These are phyloP conservation scores for Tillandsia fasciculata DNA, from an alignment of 176 grass and related monocot species.

Conservation along the genomic window DNA sequence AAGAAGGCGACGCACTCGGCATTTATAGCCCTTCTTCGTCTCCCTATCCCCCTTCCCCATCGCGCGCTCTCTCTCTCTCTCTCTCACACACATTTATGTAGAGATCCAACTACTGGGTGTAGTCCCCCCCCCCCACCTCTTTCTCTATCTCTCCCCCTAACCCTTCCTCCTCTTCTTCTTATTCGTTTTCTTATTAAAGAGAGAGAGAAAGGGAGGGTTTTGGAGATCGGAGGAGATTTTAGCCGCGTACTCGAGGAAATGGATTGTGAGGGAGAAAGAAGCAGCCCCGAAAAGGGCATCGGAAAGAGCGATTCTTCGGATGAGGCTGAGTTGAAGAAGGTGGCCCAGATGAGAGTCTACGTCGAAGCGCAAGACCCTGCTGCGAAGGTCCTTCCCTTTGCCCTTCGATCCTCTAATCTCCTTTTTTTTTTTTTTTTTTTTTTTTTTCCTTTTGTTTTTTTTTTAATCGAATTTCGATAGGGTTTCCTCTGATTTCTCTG, in stretches of 20 bases:
- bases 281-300: slow-evolving; percentile 8
- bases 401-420: not conserved
- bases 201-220: not conserved
- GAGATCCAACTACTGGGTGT: not conserved
- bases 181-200: not conserved
- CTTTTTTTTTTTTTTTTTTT: not conserved
- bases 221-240: not conserved
- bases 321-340: slow-evolving; percentile 31
- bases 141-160: not conserved
- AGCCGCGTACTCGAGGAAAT: no score
- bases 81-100: not conserved
- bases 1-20: not conserved
- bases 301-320: not conserved
- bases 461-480: not conserved
- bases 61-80: not conserved
- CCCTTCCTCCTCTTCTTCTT: not conserved
- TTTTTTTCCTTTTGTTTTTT: not conserved
- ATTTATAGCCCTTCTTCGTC: not conserved
- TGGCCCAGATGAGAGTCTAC: slow-evolving; percentile 28
- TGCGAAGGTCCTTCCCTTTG: slow-evolving; percentile 20
- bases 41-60: not conserved
- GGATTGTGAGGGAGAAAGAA: slow-evolving; percentile 7
- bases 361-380: slow-evolving; percentile 25
- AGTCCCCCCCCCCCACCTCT: not conserved
- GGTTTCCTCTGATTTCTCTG: not conserved